Evolutionary conservation across 2,329 filamentous ascomycete species (phyloP).

Genomic region (Cercospora zeae-maydis): DNA sequence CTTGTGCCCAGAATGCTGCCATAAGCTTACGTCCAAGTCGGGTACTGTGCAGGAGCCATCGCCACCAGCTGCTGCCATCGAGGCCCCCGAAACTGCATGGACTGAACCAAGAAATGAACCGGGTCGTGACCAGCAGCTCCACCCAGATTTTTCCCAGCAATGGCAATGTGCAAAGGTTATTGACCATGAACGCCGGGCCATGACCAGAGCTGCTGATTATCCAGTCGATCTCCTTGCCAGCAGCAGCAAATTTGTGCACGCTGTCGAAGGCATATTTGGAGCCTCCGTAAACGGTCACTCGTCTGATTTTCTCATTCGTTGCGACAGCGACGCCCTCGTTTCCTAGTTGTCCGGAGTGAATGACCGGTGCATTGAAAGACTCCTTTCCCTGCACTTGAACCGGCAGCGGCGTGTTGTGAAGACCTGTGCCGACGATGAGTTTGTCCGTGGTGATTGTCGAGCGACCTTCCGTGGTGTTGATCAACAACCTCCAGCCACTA

Average conservation of each 20-base stretch:
- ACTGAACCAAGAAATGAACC: constrained; percentile 15
- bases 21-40: constrained; percentile 13
- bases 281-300: constrained; percentile 14
- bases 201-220: constrained; percentile 15
- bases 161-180: constrained; percentile 5
- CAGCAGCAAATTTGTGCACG: constrained; percentile 14
- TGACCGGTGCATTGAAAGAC: constrained; percentile 5
- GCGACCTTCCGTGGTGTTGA: not conserved
- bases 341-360: constrained; percentile 8
- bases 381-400: constrained; percentile 13
- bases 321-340: constrained; percentile 2
- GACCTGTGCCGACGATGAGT: constrained; percentile 13
- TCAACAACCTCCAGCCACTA: constrained; percentile 11
- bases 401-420: not conserved
- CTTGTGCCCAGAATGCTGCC: constrained; percentile 7
- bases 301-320: constrained; percentile 2
- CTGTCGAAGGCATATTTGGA: constrained; percentile 17
- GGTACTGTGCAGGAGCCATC: constrained; percentile 15
- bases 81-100: constrained; percentile 8
- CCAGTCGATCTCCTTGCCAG: constrained; percentile 19
- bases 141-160: constrained; percentile 12
- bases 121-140: constrained; percentile 15
- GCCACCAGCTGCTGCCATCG: constrained; percentile 18
- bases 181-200: constrained; percentile 13
- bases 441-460: constrained; percentile 12